Percentiles rank a stretch among this genome's conserved stretches.
Conservation (phyloP, 306 rosid species). For the Glycine latifolia region DNA sequence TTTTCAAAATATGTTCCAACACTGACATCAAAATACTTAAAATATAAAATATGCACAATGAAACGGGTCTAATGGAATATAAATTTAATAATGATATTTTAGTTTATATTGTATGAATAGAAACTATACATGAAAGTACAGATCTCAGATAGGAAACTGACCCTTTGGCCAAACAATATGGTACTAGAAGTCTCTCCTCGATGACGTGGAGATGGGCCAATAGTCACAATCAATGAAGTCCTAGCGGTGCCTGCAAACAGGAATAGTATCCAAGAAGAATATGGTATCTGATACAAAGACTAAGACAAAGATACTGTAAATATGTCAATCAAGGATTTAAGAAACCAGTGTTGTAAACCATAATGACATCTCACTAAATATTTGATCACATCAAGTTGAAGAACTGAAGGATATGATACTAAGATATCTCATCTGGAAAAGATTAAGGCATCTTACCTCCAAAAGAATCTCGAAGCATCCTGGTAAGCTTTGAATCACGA, state of each 20-base stretch:
- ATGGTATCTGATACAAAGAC: constrained; percentile 7
- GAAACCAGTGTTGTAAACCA: constrained; percentile 38
- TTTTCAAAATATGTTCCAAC: constrained; percentile 29
- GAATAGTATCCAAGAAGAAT: constrained; percentile 24
- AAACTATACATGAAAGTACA: constrained; percentile 19
- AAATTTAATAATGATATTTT: constrained; percentile 9
- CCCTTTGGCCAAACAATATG: constrained; percentile 96
- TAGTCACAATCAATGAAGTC: constrained; percentile 94
- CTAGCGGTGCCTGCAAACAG: constrained; percentile 86
- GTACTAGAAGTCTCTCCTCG: constrained; percentile 99
- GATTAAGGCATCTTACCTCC: constrained; percentile 70
- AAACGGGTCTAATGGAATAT: neutral
- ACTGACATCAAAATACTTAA: constrained; percentile 24
- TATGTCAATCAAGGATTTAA: constrained; percentile 41
- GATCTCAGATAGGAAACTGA: constrained; percentile 52
- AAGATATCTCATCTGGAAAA: constrained; percentile 38
- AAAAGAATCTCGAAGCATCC: constrained; percentile 95
- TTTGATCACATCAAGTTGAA: constrained; percentile 18
- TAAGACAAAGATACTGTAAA: constrained; percentile 1
- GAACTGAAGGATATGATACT: neutral
- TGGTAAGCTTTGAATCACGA: constrained; percentile 97
- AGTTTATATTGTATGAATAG: constrained; percentile 30
- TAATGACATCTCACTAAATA: constrained; percentile 34
- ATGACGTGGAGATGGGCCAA: constrained; percentile 99
- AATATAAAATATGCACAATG: constrained; percentile 31